Evolutionary conservation across 345 rosid species (phyloP), one percentile per base, ranked within the genome.

Genomic region (Eucalyptus cloeziana): DNA sequence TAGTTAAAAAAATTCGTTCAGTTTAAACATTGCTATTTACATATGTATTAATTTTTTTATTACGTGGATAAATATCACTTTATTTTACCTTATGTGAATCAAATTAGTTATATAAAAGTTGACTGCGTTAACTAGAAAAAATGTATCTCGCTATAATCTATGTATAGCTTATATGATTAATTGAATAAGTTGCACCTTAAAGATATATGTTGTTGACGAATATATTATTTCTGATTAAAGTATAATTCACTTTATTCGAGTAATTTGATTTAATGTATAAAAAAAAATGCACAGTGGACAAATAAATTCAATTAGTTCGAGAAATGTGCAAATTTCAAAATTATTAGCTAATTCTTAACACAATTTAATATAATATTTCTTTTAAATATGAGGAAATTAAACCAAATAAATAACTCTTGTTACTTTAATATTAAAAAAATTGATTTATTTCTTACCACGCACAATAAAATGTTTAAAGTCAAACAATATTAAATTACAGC

Each of bases 1-100:
- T 0, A n/a, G 19, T 64, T 14, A 64, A 64, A 7, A 7, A n/a
- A 64, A 0, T 14, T 7, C 3, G 1, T n/a, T 64, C 10, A 7
- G 11, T n/a, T 64, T n/a, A 64, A n/a, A 64, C 21, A 64, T 64
- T 64, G 5, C 19, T 64, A n/a, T 64, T n/a, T 64, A 64, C 5
- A 0, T n/a, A 13, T 64, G 76, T 7, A 64, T 7, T 64, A n/a
- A 14, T n/a, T 64, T 64, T 2, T 30, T 64, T n/a, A 64, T n/a
- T 7, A 14, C 2, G 14, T 12, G 69, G 4, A 64, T 64, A n/a
- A 64, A 64, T 64, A 62, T 7, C 19, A 13, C 76, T 64, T 64
- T 64, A 7, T 13, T 64, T 64, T n/a, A 64, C 21, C 3, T 30
- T 60, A 60, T 60, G 30, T 27, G 67, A 60, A 27, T 60, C 37